Evolutionary conservation across 2,329 filamentous ascomycete species (phyloP), one percentile per base, ranked within the genome.

Genomic region (Trematosphaeria pertusa): DNA sequence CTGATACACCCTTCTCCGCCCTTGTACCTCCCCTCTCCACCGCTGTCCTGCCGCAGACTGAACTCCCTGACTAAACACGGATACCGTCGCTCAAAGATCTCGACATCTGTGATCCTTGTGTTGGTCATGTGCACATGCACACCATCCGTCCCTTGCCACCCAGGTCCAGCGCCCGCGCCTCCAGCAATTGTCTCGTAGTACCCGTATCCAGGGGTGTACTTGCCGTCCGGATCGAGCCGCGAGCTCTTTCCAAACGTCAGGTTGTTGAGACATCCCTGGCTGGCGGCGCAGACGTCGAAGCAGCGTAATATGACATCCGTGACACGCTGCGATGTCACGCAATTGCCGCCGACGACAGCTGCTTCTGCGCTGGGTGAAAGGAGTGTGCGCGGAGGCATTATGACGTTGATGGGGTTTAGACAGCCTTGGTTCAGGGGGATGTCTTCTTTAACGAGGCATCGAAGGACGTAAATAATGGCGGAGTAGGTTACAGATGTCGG

Each of bases 381-480:
- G n/a, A n/a, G n/a, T n/a, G n/a, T n/a, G n/a, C n/a, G n/a, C n/a
- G n/a, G n/a, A n/a, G 73, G 73, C 0, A 72, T 59, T n/a, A 48
- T 45, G 21, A 75, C 62, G 15, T 67, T 54, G 11, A 73, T 64
- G 0, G 73, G 71, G 1, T 56, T 41, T 4, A 75, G 58, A 35
- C 72, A 74, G 17, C 73, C 73, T 49, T 75, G 61, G 50, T 75
- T 75, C 0, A 75, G 61, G 0, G 73, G 73, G 4, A 75, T 73
- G 19, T 74, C 71, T 0, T 54, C 20, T n/a, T 61, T 53, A 14
- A 74, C 56, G 1, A 75, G 56, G 21, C 68, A 70, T 2, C 73
- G 65, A 8, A 75, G 54, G 12, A 56, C 62, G 43, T 74, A 75
- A 46, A 75, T 74, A 35, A 73, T 69, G 26, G 73, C 71, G 0